phyloP scores from a whole-genome alignment of 2,329 filamentous ascomycete species.

The Claviceps paspali region DNA sequence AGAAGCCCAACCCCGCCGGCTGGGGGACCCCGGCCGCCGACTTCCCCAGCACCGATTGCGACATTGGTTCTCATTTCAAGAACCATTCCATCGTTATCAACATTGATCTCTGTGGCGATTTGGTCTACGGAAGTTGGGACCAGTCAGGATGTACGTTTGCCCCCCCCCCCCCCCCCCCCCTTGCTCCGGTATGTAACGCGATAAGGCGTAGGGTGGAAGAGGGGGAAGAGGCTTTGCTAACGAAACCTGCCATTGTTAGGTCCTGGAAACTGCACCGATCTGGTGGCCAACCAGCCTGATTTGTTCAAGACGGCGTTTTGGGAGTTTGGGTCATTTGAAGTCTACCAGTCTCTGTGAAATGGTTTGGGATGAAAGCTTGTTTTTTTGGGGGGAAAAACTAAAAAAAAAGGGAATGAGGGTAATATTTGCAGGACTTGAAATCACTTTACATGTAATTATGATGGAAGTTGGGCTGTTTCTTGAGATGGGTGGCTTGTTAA shows the following conservation, averaged over 20 bases:
- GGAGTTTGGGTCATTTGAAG: slow-evolving; percentile 46
- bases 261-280: slow-evolving; percentile 39
- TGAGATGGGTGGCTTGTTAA: no score
- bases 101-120: slow-evolving; percentile 47
- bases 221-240: no score
- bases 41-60: slow-evolving; percentile 47
- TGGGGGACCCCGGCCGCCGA: slow-evolving; percentile 51
- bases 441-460: no score
- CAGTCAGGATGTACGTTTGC: slow-evolving; percentile 26
- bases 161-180: no score
- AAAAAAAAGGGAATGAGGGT: not conserved
- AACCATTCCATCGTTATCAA: slow-evolving; percentile 54
- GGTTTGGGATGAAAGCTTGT: no score
- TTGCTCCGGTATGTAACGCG: no score
- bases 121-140: slow-evolving; percentile 32
- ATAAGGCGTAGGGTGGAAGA: no score
- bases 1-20: slow-evolving; percentile 40
- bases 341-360: slow-evolving; percentile 40
- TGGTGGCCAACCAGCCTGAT: slow-evolving; percentile 39
- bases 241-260: no score
- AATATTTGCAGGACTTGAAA: no score
- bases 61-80: slow-evolving; percentile 42
- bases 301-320: slow-evolving; percentile 46
- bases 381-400: not conserved
- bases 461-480: no score